Conservation (phyloP, 805 yeast species). For the Monosporozyma unispora region DNA sequence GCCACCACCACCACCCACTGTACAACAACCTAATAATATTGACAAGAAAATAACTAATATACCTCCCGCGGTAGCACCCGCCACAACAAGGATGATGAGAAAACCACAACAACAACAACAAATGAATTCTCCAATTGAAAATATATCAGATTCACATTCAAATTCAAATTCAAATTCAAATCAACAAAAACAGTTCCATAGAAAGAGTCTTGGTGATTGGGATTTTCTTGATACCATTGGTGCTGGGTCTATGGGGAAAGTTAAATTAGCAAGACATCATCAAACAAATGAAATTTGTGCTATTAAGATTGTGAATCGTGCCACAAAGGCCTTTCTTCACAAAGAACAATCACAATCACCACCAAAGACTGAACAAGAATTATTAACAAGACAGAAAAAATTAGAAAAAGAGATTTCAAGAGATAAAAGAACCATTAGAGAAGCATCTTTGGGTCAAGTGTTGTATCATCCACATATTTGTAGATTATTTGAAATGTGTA, state of each 20-base stretch:
- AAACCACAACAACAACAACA: constrained; percentile 2
- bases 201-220: constrained; percentile 94
- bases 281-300: constrained; percentile 78
- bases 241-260: constrained; percentile 99
- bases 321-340: constrained; percentile 66
- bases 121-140: no score
- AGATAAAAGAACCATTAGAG: constrained; percentile 87
- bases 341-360: constrained; percentile 65
- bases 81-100: constrained; percentile 19
- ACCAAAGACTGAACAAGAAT: constrained; percentile 49
- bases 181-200: constrained; percentile 44
- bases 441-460: constrained; percentile 86
- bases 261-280: constrained; percentile 82
- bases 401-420: constrained; percentile 77
- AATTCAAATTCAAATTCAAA: background rate
- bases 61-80: constrained; percentile 17
- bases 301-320: constrained; percentile 86
- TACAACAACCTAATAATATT: background rate
- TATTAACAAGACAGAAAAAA: constrained; percentile 55
- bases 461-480: constrained; percentile 90
- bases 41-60: background rate
- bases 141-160: no score
- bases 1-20: background rate
- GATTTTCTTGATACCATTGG: constrained; percentile 91
- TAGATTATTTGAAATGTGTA: constrained; percentile 82